Conservation (phyloP, 129 eudicot species). For the Saussurea involucrata region DNA sequence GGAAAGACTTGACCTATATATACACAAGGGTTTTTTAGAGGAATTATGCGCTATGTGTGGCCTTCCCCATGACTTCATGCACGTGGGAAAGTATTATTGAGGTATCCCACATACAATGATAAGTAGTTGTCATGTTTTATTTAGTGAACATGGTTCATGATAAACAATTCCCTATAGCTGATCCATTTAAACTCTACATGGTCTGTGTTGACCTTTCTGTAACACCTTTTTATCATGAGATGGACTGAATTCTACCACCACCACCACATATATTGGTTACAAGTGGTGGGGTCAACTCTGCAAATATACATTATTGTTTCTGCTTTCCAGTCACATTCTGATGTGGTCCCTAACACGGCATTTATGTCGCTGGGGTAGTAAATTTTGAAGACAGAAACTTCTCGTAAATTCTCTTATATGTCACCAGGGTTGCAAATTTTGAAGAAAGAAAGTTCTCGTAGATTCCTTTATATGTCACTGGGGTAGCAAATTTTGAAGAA, state of each 20-base stretch:
- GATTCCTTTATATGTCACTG: not conserved
- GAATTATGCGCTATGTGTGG: constrained; percentile 6
- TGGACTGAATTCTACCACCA: not conserved
- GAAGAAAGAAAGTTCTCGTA: not conserved
- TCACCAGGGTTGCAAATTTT: not conserved
- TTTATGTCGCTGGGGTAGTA: not conserved
- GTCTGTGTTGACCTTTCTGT: not conserved
- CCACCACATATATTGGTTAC: not conserved
- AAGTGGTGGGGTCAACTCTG: constrained; percentile 14
- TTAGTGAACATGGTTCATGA: not conserved
- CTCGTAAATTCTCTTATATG: not conserved
- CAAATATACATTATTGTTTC: constrained; percentile 12
- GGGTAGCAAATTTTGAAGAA: constrained; percentile 1
- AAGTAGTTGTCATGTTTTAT: not conserved
- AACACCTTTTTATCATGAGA: not conserved
- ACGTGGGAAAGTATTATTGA: constrained; percentile 14
- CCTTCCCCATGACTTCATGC: not conserved
- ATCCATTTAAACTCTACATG: not conserved
- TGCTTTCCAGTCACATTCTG: not conserved
- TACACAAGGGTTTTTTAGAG: not conserved
- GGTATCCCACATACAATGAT: constrained; percentile 10
- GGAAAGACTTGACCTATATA: not conserved
- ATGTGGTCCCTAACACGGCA: constrained; percentile 15
- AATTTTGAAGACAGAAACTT: not conserved
- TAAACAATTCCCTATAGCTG: not conserved